Conservation (phyloP, 2,329 filamentous ascomycete genomes). For the Talaromyces sp. region DNA sequence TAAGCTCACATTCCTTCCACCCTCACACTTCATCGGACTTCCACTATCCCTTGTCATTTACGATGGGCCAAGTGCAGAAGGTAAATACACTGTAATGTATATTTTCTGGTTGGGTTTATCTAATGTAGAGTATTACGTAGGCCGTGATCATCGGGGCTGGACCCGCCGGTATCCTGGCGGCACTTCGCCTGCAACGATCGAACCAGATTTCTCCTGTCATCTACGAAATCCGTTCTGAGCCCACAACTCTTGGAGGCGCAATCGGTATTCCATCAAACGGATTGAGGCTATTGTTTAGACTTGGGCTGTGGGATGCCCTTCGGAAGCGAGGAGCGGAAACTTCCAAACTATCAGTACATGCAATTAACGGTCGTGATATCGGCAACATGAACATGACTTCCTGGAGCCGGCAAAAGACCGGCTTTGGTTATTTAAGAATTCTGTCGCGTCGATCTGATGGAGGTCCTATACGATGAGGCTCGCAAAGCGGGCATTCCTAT, state of each 20-base stretch:
- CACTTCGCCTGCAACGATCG: neutral
- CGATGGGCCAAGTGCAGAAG: neutral
- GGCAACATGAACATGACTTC: neutral
- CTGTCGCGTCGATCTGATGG: conserved; percentile 23
- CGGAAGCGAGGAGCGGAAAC: conserved; percentile 13
- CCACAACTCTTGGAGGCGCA: conserved; percentile 25
- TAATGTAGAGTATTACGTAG: neutral
- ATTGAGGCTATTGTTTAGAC: conserved; percentile 20
- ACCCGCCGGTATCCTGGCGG: neutral
- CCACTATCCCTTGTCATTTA: neutral
- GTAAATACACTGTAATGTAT: neutral
- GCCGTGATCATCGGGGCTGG: neutral
- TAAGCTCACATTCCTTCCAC: neutral
- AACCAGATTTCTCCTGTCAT: conserved; percentile 16
- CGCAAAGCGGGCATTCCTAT: conserved; percentile 19
- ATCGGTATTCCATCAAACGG: conserved; percentile 26
- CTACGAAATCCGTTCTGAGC: conserved; percentile 24
- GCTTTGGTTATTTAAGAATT: conserved; percentile 26
- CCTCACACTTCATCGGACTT: neutral
- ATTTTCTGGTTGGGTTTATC: neutral
- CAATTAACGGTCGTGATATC: conserved; percentile 10
- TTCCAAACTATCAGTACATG: conserved; percentile 17
- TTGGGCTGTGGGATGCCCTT: conserved; percentile 21
- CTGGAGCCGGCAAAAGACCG: conserved; percentile 15
- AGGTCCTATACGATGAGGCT: conserved; percentile 19